These are phyloP conservation scores for Sedum album DNA, from an alignment of 164 flowering plant species.

Conservation along the genomic window DNA sequence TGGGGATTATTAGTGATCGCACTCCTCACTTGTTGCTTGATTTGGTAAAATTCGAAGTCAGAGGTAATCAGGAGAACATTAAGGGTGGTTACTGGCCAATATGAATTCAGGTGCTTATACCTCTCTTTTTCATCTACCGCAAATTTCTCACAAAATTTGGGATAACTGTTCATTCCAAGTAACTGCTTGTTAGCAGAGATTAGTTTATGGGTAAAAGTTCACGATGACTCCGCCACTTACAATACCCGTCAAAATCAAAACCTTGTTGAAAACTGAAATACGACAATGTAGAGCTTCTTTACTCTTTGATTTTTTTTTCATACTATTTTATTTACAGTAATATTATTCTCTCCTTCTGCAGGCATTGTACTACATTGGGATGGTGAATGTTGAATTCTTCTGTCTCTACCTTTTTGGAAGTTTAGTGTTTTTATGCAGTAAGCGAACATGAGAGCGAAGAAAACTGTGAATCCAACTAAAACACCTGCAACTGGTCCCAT, in stretches of 20 bases:
- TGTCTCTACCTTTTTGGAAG: slow-evolving; percentile 64
- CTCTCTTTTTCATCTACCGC: not conserved
- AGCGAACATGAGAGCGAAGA: slow-evolving; percentile 72
- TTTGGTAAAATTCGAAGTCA: too few species aligned
- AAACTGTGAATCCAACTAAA: slow-evolving; percentile 59
- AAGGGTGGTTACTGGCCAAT: too few species aligned
- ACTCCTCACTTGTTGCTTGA: not conserved
- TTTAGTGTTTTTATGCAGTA: slow-evolving; percentile 60
- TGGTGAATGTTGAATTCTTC: not conserved
- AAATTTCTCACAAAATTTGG: not conserved
- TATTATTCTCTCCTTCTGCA: too few species aligned
- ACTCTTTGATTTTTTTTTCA: too few species aligned
- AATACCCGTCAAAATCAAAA: not conserved
- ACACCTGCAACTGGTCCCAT: too few species aligned
- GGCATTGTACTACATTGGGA: not conserved
- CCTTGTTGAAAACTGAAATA: too few species aligned
- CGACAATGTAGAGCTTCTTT: too few species aligned
- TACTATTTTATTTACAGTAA: too few species aligned
- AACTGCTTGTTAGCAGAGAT: not conserved
- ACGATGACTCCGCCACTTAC: too few species aligned
- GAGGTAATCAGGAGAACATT: too few species aligned
- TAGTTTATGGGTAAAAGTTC: not conserved
- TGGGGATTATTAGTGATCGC: slow-evolving; percentile 9
- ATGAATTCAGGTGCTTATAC: not conserved
- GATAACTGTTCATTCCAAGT: not conserved